Conservation (phyloP, 2,329 filamentous ascomycete species). For the Microcyclosporella mali region DNA sequence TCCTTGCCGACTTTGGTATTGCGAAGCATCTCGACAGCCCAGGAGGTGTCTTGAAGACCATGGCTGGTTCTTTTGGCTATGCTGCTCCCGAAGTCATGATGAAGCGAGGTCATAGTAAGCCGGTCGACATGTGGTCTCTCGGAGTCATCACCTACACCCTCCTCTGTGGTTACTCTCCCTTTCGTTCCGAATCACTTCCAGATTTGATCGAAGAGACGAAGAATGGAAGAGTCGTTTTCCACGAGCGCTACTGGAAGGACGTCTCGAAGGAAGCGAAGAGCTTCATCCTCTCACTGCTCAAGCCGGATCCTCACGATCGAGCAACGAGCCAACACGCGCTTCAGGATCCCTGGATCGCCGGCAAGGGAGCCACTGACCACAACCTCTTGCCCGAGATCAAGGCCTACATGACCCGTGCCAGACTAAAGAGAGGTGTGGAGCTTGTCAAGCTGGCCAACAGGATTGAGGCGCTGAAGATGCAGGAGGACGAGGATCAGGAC, state of each 20-base stretch:
- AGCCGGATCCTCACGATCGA: conserved; percentile 69
- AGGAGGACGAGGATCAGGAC: conserved; percentile 79
- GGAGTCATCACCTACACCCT: conserved; percentile 98
- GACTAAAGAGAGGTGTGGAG: conserved; percentile 88
- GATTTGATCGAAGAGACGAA: conserved; percentile 94
- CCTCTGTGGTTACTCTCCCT: conserved; percentile 95
- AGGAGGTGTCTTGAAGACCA: conserved; percentile 88
- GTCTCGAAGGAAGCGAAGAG: conserved; percentile 93
- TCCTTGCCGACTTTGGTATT: conserved; percentile 96
- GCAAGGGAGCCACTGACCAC: conserved; percentile 87
- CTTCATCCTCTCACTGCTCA: conserved; percentile 78
- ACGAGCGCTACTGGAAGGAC: conserved; percentile 97
- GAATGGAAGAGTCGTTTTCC: conserved; percentile 78
- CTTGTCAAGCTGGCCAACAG: conserved; percentile 93
- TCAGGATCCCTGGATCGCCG: conserved; percentile 65
- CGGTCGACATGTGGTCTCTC: conserved; percentile 98
- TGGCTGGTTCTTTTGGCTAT: conserved; percentile 98
- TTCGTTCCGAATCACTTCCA: conserved; percentile 86
- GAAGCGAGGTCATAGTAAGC: conserved; percentile 94
- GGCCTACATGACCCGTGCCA: conserved; percentile 84
- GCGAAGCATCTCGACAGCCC: conserved; percentile 94
- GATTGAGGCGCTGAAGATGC: conserved; percentile 88
- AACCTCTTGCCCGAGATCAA: conserved; percentile 96
- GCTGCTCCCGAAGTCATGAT: conserved; percentile 98
- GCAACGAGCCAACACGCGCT: conserved; percentile 54